phyloP scores from a whole-genome alignment of 768 basidiomycete genomes.

The Pulveroboletus sp. region DNA sequence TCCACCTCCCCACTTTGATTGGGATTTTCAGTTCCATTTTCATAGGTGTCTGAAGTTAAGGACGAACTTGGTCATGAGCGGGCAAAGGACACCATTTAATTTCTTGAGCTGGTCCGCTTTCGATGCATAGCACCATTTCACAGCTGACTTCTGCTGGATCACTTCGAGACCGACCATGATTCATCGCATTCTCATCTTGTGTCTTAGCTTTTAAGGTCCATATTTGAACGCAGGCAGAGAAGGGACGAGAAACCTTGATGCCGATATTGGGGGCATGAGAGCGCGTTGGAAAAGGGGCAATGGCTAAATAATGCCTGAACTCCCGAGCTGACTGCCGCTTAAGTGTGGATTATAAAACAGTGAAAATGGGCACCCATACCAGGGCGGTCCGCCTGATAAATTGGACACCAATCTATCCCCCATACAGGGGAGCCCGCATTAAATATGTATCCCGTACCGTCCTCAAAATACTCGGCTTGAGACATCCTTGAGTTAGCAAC shows the following conservation, averaged over 20 bases:
- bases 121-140: conserved; percentile 80
- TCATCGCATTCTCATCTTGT: conserved; percentile 7
- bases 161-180: conserved; percentile 21
- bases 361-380: conserved; percentile 33
- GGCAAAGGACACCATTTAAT: conserved; percentile 94
- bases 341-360: neutral
- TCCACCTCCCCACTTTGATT: conserved; percentile 16
- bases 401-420: conserved; percentile 93
- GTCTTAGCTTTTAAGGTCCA: conserved; percentile 54
- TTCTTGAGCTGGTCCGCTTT: conserved; percentile 74
- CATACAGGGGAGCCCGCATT: conserved; percentile 88
- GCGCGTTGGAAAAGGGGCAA: conserved; percentile 66
- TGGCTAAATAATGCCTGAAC: conserved; percentile 77
- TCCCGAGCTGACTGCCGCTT: conserved; percentile 37
- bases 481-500: neutral
- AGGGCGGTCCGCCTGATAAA: conserved; percentile 50
- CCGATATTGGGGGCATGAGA: conserved; percentile 66
- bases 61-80: conserved; percentile 55
- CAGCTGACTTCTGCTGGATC: conserved; percentile 48
- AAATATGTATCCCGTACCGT: conserved; percentile 64
- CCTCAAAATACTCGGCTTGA: conserved; percentile 57
- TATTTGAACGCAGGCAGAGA: conserved; percentile 74
- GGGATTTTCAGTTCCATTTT: neutral
- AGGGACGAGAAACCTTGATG: conserved; percentile 48
- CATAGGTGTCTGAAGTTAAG: neutral